Base-by-base conservation (phyloP, 768 basidiomycete genomes). In the Boletus vinaceobasis region DNA sequence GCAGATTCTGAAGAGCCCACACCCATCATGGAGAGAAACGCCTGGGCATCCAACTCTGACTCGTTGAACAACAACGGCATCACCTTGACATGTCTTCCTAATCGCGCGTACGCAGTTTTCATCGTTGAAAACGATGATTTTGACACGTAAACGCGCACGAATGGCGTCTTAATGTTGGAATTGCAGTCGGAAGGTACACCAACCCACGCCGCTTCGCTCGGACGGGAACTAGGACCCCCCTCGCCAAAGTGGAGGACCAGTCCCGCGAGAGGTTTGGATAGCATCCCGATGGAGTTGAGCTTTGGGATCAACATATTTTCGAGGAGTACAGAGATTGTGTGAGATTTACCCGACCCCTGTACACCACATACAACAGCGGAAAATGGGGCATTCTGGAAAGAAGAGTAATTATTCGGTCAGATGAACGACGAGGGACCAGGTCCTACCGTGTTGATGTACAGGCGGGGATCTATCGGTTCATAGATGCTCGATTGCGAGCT, bases 321-420 rank as follows among this genome's bases (percentile, higher is more conserved):
- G 1, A 88, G 66, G 8, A 88, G 77, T 0, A 83, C 77, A 0
- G 85, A 81, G 4, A 86, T 79, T 0, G 84, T 86, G 52, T 88
- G 86, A 0, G 84, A 86, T 66, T 88, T 88, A 5, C 86, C 86
- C 0, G 85, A 83, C 0, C 86, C 85, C 73, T 87, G 86, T 0
- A 87, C 85, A 0, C 87, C 86, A 52, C 87, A 88, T 5, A 88
- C 77, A 11, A 88, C 63, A 0, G 85, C 82, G 1, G 86, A 87
- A 61, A 86, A 83, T 0, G 87, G 87, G 0, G 86, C 75, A 60
- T 87, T 87, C 86, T 86, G 48, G 5, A 15, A 21, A 19, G 29
- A 5, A 50, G 8, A 19, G 48, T 32, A 26, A 15, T 31, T 9
- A 23, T 21, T 40, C 32, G 4, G 19, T 27, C 15, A 7, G 32